Evolutionary conservation across 2,329 filamentous ascomycete species (phyloP).

Genomic region (Fonsecaea pugnacius): DNA sequence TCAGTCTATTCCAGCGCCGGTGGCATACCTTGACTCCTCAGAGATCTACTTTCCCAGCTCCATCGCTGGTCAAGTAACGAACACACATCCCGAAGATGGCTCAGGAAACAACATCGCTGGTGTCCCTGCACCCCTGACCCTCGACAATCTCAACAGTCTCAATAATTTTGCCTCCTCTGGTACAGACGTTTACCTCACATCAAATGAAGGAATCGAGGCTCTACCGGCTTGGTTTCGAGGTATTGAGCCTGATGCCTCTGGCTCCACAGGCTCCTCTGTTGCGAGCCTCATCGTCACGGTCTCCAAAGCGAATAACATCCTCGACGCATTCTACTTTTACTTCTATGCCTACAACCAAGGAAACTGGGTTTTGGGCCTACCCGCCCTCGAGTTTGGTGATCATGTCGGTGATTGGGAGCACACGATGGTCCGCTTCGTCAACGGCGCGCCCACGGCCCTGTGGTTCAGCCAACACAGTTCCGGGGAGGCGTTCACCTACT

Average conservation of each 20-base stretch:
- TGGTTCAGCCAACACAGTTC: conserved; percentile 68
- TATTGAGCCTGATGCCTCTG: conserved; percentile 56
- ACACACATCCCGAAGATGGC: conserved; percentile 54
- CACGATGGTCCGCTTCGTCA: conserved; percentile 60
- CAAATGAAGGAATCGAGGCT: conserved; percentile 53
- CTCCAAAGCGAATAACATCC: conserved; percentile 57
- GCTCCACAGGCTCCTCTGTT: conserved; percentile 53
- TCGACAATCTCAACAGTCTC: conserved; percentile 55
- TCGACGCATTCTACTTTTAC: conserved; percentile 68
- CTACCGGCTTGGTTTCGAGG: conserved; percentile 58
- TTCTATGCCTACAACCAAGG: conserved; percentile 57
- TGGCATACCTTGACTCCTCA: conserved; percentile 56
- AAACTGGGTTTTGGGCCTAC: conserved; percentile 47
- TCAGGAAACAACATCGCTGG: conserved; percentile 43
- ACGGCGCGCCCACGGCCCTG: conserved; percentile 59
- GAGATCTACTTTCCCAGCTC: conserved; percentile 58
- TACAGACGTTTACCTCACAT: conserved; percentile 55
- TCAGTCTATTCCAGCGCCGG: conserved; percentile 47
- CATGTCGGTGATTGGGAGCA: conserved; percentile 67
- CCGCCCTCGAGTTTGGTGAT: conserved; percentile 56
- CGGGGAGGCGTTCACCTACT: conserved; percentile 67
- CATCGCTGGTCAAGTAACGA: conserved; percentile 51
- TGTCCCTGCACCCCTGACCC: conserved; percentile 48
- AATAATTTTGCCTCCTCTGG: conserved; percentile 53
- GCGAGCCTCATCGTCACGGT: conserved; percentile 61